Percentiles rank a stretch among this genome's conserved stretches.
phyloP scores from a whole-genome alignment of 805 yeast species.

The Zygosaccharomyces rouxii region DNA sequence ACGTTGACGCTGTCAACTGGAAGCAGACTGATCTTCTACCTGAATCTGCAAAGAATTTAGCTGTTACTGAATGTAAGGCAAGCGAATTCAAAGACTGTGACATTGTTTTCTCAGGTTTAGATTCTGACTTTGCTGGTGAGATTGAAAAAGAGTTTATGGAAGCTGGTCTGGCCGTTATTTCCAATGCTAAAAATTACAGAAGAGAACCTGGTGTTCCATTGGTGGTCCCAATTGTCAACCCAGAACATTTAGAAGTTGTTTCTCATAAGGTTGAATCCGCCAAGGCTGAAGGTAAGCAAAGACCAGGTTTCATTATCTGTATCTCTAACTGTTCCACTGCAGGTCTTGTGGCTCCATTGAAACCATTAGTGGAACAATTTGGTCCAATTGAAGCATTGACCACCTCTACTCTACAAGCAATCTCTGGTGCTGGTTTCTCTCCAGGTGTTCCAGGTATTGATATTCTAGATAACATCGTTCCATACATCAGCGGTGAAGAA shows the following conservation, averaged over 20 bases:
- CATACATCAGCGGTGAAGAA: slow-evolving; percentile 94
- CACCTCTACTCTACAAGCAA: slow-evolving; percentile 92
- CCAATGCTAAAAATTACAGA: slow-evolving; percentile 96
- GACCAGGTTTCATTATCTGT: slow-evolving; percentile 84
- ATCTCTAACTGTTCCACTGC: slow-evolving; percentile 98
- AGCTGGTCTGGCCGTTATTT: slow-evolving; percentile 77
- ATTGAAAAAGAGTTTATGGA: slow-evolving; percentile 82
- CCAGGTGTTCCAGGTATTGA: slow-evolving; percentile 98
- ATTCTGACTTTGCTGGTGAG: slow-evolving; percentile 87
- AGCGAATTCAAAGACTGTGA: slow-evolving; percentile 84
- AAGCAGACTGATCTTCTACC: slow-evolving; percentile 87
- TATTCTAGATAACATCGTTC: slow-evolving; percentile 88
- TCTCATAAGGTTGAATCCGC: slow-evolving; percentile 55
- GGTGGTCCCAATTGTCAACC: slow-evolving; percentile 91
- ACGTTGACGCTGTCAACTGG: slow-evolving; percentile 86
- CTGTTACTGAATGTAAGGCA: slow-evolving; percentile 73
- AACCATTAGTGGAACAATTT: slow-evolving; percentile 83
- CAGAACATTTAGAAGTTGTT: slow-evolving; percentile 78
- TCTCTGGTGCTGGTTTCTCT: slow-evolving; percentile 96
- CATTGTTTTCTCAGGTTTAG: slow-evolving; percentile 90
- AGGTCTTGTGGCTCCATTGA: slow-evolving; percentile 92
- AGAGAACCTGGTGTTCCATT: slow-evolving; percentile 83
- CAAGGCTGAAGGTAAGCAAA: slow-evolving; percentile 48
- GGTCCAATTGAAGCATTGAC: slow-evolving; percentile 88
- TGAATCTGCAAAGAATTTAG: slow-evolving; percentile 51